Conservation (phyloP, 495 filamentous ascomycete genomes). For the Terfezia boudieri region DNA sequence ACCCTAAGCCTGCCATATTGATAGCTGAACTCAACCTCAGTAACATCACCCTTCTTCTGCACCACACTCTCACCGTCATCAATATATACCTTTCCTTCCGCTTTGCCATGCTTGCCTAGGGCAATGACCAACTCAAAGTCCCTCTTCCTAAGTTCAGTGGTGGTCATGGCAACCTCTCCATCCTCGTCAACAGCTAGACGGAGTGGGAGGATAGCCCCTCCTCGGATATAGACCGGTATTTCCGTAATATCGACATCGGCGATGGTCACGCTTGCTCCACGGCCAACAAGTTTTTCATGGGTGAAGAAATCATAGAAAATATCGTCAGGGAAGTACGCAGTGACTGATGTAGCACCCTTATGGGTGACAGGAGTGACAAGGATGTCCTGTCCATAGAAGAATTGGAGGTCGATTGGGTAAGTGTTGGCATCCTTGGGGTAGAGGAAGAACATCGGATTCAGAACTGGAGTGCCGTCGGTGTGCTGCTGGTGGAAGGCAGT, state of each 20-base stretch:
- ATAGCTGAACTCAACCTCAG: background rate
- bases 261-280: constrained; percentile 30
- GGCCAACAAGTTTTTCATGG: constrained; percentile 31
- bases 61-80: constrained; percentile 39
- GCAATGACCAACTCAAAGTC: constrained; percentile 52
- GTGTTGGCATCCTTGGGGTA: constrained; percentile 47
- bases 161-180: constrained; percentile 39
- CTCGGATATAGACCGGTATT: constrained; percentile 52
- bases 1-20: background rate
- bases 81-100: constrained; percentile 47
- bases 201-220: constrained; percentile 45
- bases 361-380: constrained; percentile 53
- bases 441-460: constrained; percentile 47
- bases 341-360: constrained; percentile 37
- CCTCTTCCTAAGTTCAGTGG: constrained; percentile 38
- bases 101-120: constrained; percentile 31
- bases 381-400: constrained; percentile 48
- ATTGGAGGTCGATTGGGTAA: constrained; percentile 40
- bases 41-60: background rate
- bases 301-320: constrained; percentile 64
- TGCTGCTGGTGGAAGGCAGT: constrained; percentile 45
- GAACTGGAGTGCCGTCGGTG: constrained; percentile 41
- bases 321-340: constrained; percentile 52
- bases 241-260: constrained; percentile 33
- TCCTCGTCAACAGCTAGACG: constrained; percentile 16